phyloP scores from a whole-genome alignment of 2,329 filamentous ascomycete genomes.

The Botrytis elliptica region DNA sequence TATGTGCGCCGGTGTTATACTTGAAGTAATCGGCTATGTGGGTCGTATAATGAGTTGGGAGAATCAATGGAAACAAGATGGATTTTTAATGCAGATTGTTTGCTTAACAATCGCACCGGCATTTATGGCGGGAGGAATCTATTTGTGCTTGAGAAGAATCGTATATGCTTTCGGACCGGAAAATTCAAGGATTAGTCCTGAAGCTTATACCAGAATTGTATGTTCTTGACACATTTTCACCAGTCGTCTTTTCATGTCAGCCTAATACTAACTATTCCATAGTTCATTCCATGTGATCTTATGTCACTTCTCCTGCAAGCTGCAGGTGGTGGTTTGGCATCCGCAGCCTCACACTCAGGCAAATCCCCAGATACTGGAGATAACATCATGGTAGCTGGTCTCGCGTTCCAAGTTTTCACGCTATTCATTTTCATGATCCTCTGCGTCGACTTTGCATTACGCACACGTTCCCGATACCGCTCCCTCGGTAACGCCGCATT shows the following conservation, averaged over 20 bases:
- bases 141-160: slow-evolving; percentile 57
- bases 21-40: slow-evolving; percentile 59
- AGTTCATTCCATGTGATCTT: slow-evolving; percentile 64
- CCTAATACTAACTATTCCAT: background rate
- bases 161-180: slow-evolving; percentile 49
- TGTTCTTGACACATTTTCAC: slow-evolving; percentile 32
- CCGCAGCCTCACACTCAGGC: slow-evolving; percentile 46
- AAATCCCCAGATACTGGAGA: slow-evolving; percentile 46
- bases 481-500: slow-evolving; percentile 36
- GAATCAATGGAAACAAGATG: slow-evolving; percentile 50
- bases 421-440: slow-evolving; percentile 53
- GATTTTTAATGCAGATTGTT: slow-evolving; percentile 57
- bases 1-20: slow-evolving; percentile 52
- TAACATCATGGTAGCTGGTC: slow-evolving; percentile 64
- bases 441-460: slow-evolving; percentile 32
- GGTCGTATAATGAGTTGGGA: slow-evolving; percentile 56
- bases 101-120: slow-evolving; percentile 64
- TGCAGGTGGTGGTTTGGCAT: slow-evolving; percentile 58
- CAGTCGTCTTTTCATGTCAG: slow-evolving; percentile 33
- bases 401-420: slow-evolving; percentile 59
- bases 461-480: slow-evolving; percentile 37
- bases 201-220: slow-evolving; percentile 51
- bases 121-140: slow-evolving; percentile 63
- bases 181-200: slow-evolving; percentile 49
- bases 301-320: slow-evolving; percentile 60